Evolutionary conservation across 805 yeast genomes (phyloP).

Genomic region (Hanseniaspora jakobsenii): DNA sequence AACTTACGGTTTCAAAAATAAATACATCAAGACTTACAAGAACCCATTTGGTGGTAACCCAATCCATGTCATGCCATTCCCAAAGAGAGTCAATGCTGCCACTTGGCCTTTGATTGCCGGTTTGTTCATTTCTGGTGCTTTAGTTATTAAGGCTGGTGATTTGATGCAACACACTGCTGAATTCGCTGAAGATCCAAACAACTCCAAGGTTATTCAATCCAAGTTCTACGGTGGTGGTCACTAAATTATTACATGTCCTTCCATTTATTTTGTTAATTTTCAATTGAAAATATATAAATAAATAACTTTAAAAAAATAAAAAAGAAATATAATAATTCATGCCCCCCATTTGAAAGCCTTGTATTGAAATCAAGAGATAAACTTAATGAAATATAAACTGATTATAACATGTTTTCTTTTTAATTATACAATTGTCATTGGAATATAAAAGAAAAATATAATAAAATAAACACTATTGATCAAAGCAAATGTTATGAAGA

Average conservation of each 20-base stretch:
- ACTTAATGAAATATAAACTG: too few species aligned
- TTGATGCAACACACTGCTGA: constrained; percentile 15
- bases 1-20: constrained; percentile 15
- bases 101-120: constrained; percentile 15
- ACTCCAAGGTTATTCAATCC: constrained; percentile 15
- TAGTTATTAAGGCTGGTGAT: constrained; percentile 13
- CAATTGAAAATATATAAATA: too few species aligned
- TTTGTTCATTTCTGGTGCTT: constrained; percentile 12
- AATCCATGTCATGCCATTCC: constrained; percentile 15
- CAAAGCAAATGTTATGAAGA: too few species aligned
- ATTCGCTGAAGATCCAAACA: constrained; percentile 9
- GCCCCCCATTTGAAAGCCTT: too few species aligned
- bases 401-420: too few species aligned
- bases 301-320: not conserved
- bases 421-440: too few species aligned
- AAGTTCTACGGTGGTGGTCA: constrained; percentile 16
- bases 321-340: too few species aligned
- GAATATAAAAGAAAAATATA: too few species aligned
- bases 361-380: too few species aligned
- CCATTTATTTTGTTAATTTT: too few species aligned
- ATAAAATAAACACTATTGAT: too few species aligned
- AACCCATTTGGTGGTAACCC: constrained; percentile 16
- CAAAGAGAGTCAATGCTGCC: constrained; percentile 11
- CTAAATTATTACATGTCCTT: too few species aligned
- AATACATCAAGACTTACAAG: constrained; percentile 13